Percentiles rank a stretch among this genome's conserved stretches.
phyloP scores from a whole-genome alignment of 1,284 basidiomycete genomes.

The Trametes hirsuta region DNA sequence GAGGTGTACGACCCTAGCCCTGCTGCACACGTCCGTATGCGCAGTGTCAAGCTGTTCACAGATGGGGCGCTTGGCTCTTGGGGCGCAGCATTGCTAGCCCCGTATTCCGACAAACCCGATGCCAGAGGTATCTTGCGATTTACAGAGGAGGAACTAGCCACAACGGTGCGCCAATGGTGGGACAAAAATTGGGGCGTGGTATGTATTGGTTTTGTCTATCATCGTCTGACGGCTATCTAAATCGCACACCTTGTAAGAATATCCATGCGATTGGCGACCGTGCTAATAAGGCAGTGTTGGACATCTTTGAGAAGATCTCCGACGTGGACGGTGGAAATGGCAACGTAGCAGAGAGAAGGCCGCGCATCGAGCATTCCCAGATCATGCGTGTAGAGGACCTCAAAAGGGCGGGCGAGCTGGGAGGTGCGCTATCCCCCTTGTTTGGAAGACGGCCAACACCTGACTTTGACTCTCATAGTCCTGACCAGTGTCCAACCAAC shows the following conservation, averaged over 20 bases:
- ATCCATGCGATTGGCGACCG: constrained; percentile 92
- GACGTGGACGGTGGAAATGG: constrained; percentile 24
- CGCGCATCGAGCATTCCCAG: constrained; percentile 91
- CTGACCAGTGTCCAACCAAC: constrained; percentile 94
- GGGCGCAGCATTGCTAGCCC: constrained; percentile 86
- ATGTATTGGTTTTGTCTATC: background rate
- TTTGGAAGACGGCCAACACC: background rate
- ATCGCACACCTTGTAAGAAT: constrained; percentile 52
- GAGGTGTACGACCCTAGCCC: constrained; percentile 64
- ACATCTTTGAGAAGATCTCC: constrained; percentile 71
- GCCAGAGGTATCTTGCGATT: constrained; percentile 70
- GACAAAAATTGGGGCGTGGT: constrained; percentile 75
- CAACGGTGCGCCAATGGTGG: constrained; percentile 39
- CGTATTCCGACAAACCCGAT: constrained; percentile 81
- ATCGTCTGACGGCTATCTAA: background rate
- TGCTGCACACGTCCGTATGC: constrained; percentile 68
- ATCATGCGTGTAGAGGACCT: constrained; percentile 78
- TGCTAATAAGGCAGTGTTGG: constrained; percentile 81
- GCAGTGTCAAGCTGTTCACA: constrained; percentile 82
- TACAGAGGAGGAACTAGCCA: constrained; percentile 11
- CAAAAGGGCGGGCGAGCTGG: constrained; percentile 67
- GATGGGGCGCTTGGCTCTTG: constrained; percentile 91
- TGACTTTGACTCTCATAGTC: constrained; percentile 47
- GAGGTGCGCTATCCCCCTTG: constrained; percentile 52
- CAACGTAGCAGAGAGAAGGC: constrained; percentile 52